phyloP scores from a whole-genome alignment of 345 rosid genomes.

The Sonneratia caseolaris region DNA sequence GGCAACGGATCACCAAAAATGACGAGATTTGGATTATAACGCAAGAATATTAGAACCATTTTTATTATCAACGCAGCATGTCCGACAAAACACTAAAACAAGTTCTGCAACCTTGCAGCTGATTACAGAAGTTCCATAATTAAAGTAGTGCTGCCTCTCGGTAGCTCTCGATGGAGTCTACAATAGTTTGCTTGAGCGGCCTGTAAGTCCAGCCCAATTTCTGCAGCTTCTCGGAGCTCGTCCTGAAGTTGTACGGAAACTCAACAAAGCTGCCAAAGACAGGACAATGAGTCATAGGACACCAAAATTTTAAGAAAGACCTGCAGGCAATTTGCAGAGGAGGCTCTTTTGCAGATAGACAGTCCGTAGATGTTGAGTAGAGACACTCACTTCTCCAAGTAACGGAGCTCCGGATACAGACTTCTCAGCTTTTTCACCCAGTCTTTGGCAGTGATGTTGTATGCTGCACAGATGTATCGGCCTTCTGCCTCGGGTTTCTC shows the following conservation, averaged over 20 bases:
- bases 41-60: too few relatives aligned
- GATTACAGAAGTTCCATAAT: background rate
- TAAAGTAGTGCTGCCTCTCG: slow-evolving; percentile 30
- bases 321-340: background rate
- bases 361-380: background rate
- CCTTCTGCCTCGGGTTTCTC: slow-evolving; percentile 14
- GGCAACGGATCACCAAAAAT: too few relatives aligned
- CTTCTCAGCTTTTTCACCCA: slow-evolving; percentile 11
- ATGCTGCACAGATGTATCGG: slow-evolving; percentile 17
- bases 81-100: too few relatives aligned
- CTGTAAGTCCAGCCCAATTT: slow-evolving; percentile 45
- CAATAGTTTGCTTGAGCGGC: slow-evolving; percentile 42
- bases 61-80: too few relatives aligned
- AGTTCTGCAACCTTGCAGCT: background rate
- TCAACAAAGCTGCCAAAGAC: slow-evolving; percentile 28
- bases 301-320: background rate
- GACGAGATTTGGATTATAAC: too few relatives aligned
- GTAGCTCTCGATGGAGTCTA: slow-evolving; percentile 42
- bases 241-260: slow-evolving; percentile 10
- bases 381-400: slow-evolving; percentile 15
- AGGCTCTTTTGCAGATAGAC: background rate
- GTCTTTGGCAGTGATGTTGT: background rate
- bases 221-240: slow-evolving; percentile 16
- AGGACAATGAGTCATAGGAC: background rate
- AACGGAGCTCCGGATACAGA: slow-evolving; percentile 12